Conservation (phyloP, 768 basidiomycete species). For the Mycena filopes region DNA sequence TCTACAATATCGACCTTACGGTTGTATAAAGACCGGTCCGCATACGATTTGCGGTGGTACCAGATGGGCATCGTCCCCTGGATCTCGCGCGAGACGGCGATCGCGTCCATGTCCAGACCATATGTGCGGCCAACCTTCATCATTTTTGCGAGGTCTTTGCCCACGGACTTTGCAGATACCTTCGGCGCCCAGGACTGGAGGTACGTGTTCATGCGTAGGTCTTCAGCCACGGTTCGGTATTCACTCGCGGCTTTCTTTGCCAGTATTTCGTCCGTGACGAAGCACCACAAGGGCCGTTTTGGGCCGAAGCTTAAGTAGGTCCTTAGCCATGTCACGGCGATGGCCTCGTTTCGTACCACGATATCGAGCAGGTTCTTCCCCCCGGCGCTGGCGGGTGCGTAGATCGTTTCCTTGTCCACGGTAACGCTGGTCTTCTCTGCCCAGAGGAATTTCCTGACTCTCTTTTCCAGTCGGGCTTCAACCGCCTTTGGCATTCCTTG, state of each 20-base stretch:
- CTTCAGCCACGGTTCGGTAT: not conserved
- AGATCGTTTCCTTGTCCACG: slow-evolving; percentile 9
- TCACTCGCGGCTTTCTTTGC: not conserved
- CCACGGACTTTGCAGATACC: not conserved
- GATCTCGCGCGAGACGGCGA: too few species aligned
- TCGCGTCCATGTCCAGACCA: not conserved
- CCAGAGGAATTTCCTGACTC: too few species aligned
- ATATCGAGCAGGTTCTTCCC: too few species aligned
- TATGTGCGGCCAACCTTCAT: not conserved
- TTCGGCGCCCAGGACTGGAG: not conserved
- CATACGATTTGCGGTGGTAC: too few species aligned
- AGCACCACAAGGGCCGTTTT: not conserved
- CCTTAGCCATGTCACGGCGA: too few species aligned
- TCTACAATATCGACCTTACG: not conserved
- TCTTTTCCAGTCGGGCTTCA: too few species aligned
- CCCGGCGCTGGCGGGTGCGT: not conserved
- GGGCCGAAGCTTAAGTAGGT: too few species aligned
- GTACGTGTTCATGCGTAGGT: too few species aligned
- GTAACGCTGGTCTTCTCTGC: slow-evolving; percentile 2
- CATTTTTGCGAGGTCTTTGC: slow-evolving; percentile 2
- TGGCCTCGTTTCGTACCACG: too few species aligned
- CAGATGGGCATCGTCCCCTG: too few species aligned
- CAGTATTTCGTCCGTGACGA: not conserved
- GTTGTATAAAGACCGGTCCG: not conserved
- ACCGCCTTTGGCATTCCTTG: too few species aligned